A percentile compares a stretch with the other conserved stretches of the same genome.
These are phyloP conservation scores for Symmetrospora coprosmae DNA, from an alignment of 768 basidiomycete genomes.

Conservation along the genomic window DNA sequence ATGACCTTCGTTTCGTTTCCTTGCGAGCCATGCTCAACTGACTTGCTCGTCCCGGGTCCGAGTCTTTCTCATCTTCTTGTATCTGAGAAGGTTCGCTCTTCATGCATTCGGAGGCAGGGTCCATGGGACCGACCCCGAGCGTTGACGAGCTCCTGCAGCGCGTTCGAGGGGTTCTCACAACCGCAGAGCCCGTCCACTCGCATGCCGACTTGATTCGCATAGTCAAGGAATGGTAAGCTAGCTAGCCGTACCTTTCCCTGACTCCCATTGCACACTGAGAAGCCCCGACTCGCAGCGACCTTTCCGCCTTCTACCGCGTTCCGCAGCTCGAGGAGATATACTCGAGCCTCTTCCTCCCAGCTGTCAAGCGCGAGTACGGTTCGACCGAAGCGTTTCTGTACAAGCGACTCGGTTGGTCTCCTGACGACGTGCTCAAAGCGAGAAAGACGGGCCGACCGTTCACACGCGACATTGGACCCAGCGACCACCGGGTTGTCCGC, in stretches of 20 bases:
- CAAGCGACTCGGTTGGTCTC: not conserved
- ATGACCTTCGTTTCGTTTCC: too few relatives aligned
- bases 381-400: not conserved
- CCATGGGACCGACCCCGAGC: too few relatives aligned
- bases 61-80: too few relatives aligned
- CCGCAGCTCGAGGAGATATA: not conserved
- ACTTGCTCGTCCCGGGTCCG: too few relatives aligned
- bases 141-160: slow-evolving; percentile 1
- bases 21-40: too few relatives aligned
- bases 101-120: too few relatives aligned
- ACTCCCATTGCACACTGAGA: not conserved
- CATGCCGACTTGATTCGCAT: slow-evolving; percentile 2
- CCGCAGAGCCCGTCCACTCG: slow-evolving; percentile 1
- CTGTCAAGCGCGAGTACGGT: not conserved
- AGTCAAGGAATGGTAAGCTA: not conserved
- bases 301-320: not conserved
- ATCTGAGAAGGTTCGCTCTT: too few relatives aligned
- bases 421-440: not conserved
- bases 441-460: slow-evolving; percentile 3
- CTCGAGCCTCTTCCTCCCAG: not conserved
- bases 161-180: not conserved
- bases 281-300: not conserved
- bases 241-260: not conserved
- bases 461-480: slow-evolving; percentile 3
- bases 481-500: not conserved